Percentiles rank a stretch among this genome's conserved stretches.
Conservation (phyloP, 495 filamentous ascomycete genomes). For the Xylaria nigripes region DNA sequence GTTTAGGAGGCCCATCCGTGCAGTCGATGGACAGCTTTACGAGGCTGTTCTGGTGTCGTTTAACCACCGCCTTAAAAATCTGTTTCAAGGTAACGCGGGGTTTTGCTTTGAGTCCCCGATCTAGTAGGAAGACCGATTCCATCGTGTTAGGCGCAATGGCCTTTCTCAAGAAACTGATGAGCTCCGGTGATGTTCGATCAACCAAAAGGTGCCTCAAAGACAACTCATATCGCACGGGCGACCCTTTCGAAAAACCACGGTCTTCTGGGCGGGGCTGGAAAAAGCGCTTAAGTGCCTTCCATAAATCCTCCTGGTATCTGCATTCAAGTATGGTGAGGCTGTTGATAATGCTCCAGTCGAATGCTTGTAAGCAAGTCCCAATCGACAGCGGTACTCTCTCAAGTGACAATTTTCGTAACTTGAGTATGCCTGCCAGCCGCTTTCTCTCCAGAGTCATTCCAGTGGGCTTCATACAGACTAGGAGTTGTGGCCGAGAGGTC, state of each 20-base stretch:
- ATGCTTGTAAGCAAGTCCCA: conserved; percentile 55
- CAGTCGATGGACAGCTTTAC: conserved; percentile 74
- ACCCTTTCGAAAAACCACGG: conserved; percentile 20
- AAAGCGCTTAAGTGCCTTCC: conserved; percentile 65
- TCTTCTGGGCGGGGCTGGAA: conserved; percentile 51
- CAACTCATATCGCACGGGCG: conserved; percentile 54
- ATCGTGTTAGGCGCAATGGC: conserved; percentile 78
- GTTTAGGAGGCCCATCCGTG: conserved; percentile 41
- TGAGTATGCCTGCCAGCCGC: conserved; percentile 47
- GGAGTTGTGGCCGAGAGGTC: not conserved
- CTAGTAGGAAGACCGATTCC: conserved; percentile 78
- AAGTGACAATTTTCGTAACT: conserved; percentile 68
- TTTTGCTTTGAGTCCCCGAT: conserved; percentile 49
- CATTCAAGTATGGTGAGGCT: conserved; percentile 77
- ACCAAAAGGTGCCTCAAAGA: conserved; percentile 76
- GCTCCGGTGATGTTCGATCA: conserved; percentile 63
- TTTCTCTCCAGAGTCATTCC: conserved; percentile 6
- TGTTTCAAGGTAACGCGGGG: conserved; percentile 56
- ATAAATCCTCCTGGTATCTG: conserved; percentile 67
- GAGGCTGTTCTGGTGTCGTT: conserved; percentile 63
- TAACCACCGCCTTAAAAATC: conserved; percentile 68
- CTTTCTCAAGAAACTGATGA: conserved; percentile 81
- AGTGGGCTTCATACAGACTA: not conserved
- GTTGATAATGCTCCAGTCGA: conserved; percentile 76
- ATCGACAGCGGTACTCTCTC: conserved; percentile 73